Base-by-base conservation (phyloP, 768 basidiomycete species). In the Russula brevipes region DNA sequence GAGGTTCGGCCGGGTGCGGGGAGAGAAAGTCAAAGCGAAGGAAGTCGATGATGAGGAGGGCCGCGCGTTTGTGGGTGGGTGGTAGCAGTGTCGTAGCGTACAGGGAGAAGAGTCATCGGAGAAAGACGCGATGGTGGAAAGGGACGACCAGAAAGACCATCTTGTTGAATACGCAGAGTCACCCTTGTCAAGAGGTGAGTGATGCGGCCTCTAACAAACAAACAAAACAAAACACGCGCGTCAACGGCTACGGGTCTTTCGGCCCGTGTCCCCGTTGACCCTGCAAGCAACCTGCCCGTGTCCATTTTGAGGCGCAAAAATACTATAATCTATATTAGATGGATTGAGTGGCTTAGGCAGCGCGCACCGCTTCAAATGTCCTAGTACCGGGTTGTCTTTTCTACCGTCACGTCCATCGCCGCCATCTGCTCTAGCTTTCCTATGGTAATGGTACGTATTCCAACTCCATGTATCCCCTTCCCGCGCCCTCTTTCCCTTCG, bases 1-100 rank as follows among this genome's bases (percentile, higher is more conserved):
- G 69, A 3, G 86, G 86, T 17, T 75, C 70, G 0, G 85, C 85
- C 0, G 88, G 85, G 59, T 87, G 71, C 2, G 88, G 85, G 0
- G 91, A 81, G 50, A 98, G 76, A 72, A 98, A 98, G 75, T 99
- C 96, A 70, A 94, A 95, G 2, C 97, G 88, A 30, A 99, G 79
- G 0, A 96, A 82, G 73, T 98, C 97, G 68, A 99, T 90, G 58
- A 98, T 82, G 66, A 99, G 80, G 45, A 97, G 63, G 33, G 98
- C 80, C 6, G 91, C 89, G 67, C 89, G 85, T 65, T 81, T 81
- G 78, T 95, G 90, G 0, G 89, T 91, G 0, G 85, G 80, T 24
- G 73, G n/a, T n/a, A n/a, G n/a, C n/a, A n/a, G n/a, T n/a, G n/a
- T n/a, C n/a, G 70, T 8, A 86, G 75, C 9, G 80, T 81, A 71